phyloP scores from a whole-genome alignment of 495 filamentous ascomycete genomes.

The Usnea hakonensis region DNA sequence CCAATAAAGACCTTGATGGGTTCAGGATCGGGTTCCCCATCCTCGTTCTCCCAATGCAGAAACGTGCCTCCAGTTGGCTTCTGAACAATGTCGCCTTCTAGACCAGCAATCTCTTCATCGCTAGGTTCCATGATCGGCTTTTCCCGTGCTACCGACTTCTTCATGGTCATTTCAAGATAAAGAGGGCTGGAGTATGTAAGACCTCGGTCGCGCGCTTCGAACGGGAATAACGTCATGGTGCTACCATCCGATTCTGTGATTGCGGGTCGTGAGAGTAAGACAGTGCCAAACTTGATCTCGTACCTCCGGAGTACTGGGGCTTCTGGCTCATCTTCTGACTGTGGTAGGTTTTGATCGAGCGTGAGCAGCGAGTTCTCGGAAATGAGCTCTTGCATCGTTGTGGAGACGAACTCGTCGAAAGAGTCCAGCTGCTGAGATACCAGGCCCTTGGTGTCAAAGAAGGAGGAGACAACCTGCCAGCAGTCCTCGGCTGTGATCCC shows the following conservation, averaged over 20 bases:
- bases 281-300: conserved; percentile 82
- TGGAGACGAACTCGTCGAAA: conserved; percentile 90
- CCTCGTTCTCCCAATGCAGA: conserved; percentile 45
- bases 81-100: conserved; percentile 37
- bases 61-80: conserved; percentile 39
- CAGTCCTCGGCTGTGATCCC: conserved; percentile 87
- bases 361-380: conserved; percentile 80
- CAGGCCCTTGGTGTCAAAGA: conserved; percentile 90
- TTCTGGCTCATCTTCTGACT: conserved; percentile 55
- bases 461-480: conserved; percentile 93
- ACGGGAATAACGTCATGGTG: conserved; percentile 71
- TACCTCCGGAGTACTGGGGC: conserved; percentile 79
- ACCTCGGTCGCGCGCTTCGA: conserved; percentile 89
- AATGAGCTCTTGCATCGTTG: conserved; percentile 86
- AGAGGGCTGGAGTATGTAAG: conserved; percentile 90
- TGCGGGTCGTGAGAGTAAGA: conserved; percentile 74
- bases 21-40: conserved; percentile 54
- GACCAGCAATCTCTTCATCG: conserved; percentile 40
- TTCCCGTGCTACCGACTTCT: conserved; percentile 73
- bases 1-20: conserved; percentile 74
- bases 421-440: conserved; percentile 98
- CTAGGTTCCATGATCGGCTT: conserved; percentile 45
- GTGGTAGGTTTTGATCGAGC: conserved; percentile 78
- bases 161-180: conserved; percentile 75
- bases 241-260: conserved; percentile 88